Evolutionary conservation across 1,284 basidiomycete genomes (phyloP), one percentile per base, ranked within the genome.

Genomic region (Apiotrichum mycotoxinovorans): DNA sequence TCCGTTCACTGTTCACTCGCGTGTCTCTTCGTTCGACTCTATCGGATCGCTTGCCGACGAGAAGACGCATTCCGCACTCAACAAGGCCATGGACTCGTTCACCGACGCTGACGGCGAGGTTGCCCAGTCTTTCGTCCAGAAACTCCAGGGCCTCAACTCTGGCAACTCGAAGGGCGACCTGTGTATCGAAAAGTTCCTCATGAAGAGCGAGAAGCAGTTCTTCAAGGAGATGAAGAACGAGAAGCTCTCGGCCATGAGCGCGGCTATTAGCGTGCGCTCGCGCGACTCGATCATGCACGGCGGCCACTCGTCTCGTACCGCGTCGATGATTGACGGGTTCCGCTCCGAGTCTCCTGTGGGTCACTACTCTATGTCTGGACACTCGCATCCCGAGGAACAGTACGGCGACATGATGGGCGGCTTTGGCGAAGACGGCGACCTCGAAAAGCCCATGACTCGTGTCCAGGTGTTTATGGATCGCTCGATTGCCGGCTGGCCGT

Each of bases 1-100:
- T 62, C 89, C 90, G 0, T 92, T 91, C 76, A 87, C 87, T 54
- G 65, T 79, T n/a, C 87, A 90, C 73, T 90, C 88, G 33, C 82
- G 89, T 14, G 82, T 83, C 3, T 87, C 87, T 0, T 92, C 89
- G 0, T 85, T 88, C 27, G 91, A 93, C 68, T 91, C 89, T 7
- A 91, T 94, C 60, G 85, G 87, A 12, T 87, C 87, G 3, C 90
- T 94, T 55, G 87, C 91, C 41, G 89, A 92, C 65, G 91, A 94
- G 69, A 94, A 94, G 79, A 71, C 70, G 14, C 93, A 91, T 14
- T 94, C 91, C 14, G 89, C 90, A 8, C 78, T 94, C 59, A 95
- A 95, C 79, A 93, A 93, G 78, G 89, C 91, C 12, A 90, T 91
- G 71, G 87, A 87, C 60, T 87, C 89, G 85, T 95, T 95, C 78